A percentile compares a stretch with the other conserved stretches of the same genome.
Evolutionary conservation across 2,329 filamentous ascomycete species (phyloP).

Genomic region (Cordyceps sp.): DNA sequence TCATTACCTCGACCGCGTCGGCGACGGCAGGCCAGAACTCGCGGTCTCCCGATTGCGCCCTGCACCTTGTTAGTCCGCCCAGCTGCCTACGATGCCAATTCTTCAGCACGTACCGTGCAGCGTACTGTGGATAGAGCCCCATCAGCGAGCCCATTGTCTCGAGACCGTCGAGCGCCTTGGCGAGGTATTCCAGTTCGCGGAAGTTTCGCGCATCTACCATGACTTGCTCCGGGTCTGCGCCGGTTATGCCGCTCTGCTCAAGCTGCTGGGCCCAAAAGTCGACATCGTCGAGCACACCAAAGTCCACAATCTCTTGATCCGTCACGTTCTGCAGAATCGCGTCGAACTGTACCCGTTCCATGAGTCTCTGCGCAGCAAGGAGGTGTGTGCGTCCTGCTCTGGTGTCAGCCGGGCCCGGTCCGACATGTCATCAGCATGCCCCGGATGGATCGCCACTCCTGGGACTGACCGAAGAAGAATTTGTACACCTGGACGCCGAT

Average conservation of each 20-base stretch:
- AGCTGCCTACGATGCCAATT: too few relatives aligned
- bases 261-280: conserved; percentile 22
- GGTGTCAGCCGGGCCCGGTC: background rate
- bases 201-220: conserved; percentile 42
- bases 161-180: conserved; percentile 47
- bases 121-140: conserved; percentile 34
- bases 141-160: conserved; percentile 47
- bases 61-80: conserved; percentile 5
- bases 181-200: conserved; percentile 52
- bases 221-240: conserved; percentile 24
- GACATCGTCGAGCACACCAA: conserved; percentile 19
- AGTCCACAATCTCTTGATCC: conserved; percentile 19
- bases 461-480: conserved; percentile 60
- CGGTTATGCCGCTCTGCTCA: conserved; percentile 17
- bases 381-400: conserved; percentile 30
- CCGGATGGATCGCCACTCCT: background rate
- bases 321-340: conserved; percentile 27
- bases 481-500: conserved; percentile 61
- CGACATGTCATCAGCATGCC: too few relatives aligned
- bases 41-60: conserved; percentile 19
- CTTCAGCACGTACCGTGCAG: conserved; percentile 3
- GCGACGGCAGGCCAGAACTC: conserved; percentile 39
- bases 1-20: conserved; percentile 34
- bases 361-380: conserved; percentile 35
- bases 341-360: conserved; percentile 31